These are phyloP conservation scores for Odontarrhena argentea DNA, from an alignment of 345 rosid genomes.

Conservation along the genomic window DNA sequence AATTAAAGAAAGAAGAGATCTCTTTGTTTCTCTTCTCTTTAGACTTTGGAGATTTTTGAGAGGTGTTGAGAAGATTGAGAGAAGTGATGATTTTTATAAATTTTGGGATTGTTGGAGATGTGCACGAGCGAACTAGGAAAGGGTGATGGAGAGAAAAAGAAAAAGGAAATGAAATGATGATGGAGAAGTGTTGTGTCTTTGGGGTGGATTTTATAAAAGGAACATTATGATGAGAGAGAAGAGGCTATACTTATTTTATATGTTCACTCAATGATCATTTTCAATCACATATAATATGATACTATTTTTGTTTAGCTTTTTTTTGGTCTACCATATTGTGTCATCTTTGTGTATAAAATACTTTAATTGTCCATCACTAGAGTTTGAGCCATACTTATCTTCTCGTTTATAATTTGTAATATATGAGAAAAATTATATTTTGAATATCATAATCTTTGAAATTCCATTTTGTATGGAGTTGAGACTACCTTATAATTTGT, in stretches of 20 bases:
- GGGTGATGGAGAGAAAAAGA: conserved; percentile 34
- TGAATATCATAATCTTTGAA: not conserved
- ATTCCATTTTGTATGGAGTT: not conserved
- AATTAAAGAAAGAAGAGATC: not conserved
- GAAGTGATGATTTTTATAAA: conserved; percentile 22
- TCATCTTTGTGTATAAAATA: conserved; percentile 32
- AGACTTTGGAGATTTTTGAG: not conserved
- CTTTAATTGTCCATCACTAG: conserved; percentile 24
- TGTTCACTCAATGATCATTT: conserved; percentile 29
- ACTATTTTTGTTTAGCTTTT: conserved; percentile 10
- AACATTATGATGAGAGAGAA: conserved; percentile 41
- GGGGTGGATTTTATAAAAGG: conserved; percentile 48
- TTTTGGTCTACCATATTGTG: conserved; percentile 40
- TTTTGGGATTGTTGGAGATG: conserved; percentile 34
- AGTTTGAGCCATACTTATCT: conserved; percentile 33
- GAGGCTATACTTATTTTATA: conserved; percentile 31
- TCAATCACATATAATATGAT: conserved; percentile 19
- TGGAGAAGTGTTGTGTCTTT: conserved; percentile 40
- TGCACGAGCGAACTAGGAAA: conserved; percentile 52
- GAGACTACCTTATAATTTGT: not conserved
- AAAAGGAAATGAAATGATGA: conserved; percentile 36
- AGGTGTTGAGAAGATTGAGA: conserved; percentile 20
- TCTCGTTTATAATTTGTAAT: conserved; percentile 4
- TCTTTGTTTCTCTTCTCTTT: conserved; percentile 4
- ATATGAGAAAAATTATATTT: not conserved